Percentiles rank a stretch among this genome's conserved stretches.
These are phyloP conservation scores for Talaromyces borbonicus DNA, from an alignment of 495 filamentous ascomycete species.

Conservation along the genomic window DNA sequence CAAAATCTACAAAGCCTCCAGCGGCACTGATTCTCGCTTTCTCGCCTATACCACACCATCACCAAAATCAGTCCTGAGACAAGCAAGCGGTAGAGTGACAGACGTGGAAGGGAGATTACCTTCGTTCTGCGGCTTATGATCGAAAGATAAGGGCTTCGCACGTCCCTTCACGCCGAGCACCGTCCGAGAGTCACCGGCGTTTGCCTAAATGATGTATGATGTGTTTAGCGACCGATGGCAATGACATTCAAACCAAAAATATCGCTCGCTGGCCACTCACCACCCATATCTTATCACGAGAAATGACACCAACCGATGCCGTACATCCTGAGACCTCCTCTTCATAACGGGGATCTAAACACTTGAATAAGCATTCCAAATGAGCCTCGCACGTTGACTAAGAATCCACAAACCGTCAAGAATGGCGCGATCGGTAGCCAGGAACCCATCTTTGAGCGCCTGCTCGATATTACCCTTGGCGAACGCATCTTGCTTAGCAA, in stretches of 20 bases:
- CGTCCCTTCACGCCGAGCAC: constrained; percentile 92
- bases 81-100: no score
- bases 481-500: constrained; percentile 89
- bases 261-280: constrained; percentile 39
- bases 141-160: constrained; percentile 92
- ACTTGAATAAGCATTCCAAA: constrained; percentile 10
- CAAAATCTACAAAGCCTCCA: constrained; percentile 97
- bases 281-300: constrained; percentile 85
- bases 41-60: no score
- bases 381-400: no score
- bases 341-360: constrained; percentile 83
- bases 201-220: constrained; percentile 60
- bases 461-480: constrained; percentile 86
- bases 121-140: constrained; percentile 98
- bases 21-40: constrained; percentile 93
- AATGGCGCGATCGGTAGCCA: constrained; percentile 93
- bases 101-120: constrained; percentile 42
- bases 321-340: constrained; percentile 98
- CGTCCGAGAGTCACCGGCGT: constrained; percentile 89
- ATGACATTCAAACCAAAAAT: constrained; percentile 13
- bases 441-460: constrained; percentile 91
- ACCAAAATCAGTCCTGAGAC: no score
- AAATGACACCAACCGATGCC: constrained; percentile 80
- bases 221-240: constrained; percentile 10
- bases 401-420: constrained; percentile 64